Evolutionary conservation across 805 yeast species (phyloP).

Genomic region (Yueomyces sinensis): DNA sequence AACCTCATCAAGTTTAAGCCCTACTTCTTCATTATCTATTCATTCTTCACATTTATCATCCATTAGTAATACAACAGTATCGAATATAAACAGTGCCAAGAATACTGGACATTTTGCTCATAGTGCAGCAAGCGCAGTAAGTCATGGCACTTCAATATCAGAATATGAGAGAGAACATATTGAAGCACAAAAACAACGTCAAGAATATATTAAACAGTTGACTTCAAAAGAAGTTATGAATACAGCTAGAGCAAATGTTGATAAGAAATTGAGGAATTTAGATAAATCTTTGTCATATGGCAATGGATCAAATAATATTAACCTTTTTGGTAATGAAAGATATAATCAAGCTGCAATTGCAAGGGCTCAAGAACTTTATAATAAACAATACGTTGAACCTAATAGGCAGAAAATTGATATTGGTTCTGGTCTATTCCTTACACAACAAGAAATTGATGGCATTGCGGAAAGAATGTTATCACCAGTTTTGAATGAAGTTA

Average conservation of each 20-base stretch:
- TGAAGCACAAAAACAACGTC: constrained; percentile 24
- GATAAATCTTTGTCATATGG: constrained; percentile 27
- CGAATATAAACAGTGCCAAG: neutral
- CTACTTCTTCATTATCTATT: neutral
- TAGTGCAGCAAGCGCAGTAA: constrained; percentile 28
- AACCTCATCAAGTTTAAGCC: neutral
- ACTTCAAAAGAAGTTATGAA: constrained; percentile 30
- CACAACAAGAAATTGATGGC: constrained; percentile 59
- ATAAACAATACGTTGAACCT: constrained; percentile 36
- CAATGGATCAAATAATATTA: constrained; percentile 1
- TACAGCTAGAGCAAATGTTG: constrained; percentile 40
- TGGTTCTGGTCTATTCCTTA: constrained; percentile 81
- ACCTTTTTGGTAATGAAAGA: constrained; percentile 30
- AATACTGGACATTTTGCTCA: constrained; percentile 22
- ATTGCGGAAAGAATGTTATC: constrained; percentile 70
- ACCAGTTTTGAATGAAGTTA: constrained; percentile 71
- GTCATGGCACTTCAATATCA: constrained; percentile 26
- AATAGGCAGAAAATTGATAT: constrained; percentile 47
- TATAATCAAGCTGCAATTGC: constrained; percentile 63
- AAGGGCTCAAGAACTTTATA: constrained; percentile 56
- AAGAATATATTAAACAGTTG: constrained; percentile 17
- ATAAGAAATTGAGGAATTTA: constrained; percentile 26
- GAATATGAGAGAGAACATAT: constrained; percentile 27
- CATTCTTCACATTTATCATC: neutral
- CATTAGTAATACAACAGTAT: neutral